Conservation (phyloP, 225 moss, liverwort and hornwort genomes). For the Marchantia paleacea region DNA sequence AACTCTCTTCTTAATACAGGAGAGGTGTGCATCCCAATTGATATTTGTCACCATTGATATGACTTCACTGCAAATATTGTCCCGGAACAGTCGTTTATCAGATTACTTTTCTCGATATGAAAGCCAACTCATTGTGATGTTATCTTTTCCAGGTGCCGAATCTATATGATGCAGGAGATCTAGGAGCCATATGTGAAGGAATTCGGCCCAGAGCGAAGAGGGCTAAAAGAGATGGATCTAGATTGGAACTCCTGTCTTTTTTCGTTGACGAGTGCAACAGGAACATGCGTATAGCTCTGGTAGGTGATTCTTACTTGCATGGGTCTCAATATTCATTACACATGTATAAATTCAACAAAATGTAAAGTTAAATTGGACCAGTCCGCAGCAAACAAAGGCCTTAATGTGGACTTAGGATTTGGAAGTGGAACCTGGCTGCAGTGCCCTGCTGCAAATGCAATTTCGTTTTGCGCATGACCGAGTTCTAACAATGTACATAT, state of each 20-base stretch:
- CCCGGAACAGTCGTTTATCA: not conserved
- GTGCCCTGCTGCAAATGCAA: no score
- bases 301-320: constrained; percentile 1
- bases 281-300: constrained; percentile 82
- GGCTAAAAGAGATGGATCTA: constrained; percentile 64
- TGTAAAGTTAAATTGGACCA: not conserved
- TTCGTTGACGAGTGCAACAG: constrained; percentile 84
- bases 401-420: no score
- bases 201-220: constrained; percentile 75
- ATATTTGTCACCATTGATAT: not conserved
- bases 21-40: constrained; percentile 42
- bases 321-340: not conserved
- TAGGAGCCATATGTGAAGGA: constrained; percentile 75
- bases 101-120: not conserved
- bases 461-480: no score
- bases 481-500: no score
- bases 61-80: not conserved
- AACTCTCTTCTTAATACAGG: constrained; percentile 87
- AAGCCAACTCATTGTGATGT: not conserved
- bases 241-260: constrained; percentile 67
- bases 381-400: not conserved
- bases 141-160: constrained; percentile 61
- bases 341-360: not conserved
- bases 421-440: no score
- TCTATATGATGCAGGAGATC: constrained; percentile 74